Conservation (phyloP, 352 stramenopile genomes). For the Elongisporangium senticosum region DNA sequence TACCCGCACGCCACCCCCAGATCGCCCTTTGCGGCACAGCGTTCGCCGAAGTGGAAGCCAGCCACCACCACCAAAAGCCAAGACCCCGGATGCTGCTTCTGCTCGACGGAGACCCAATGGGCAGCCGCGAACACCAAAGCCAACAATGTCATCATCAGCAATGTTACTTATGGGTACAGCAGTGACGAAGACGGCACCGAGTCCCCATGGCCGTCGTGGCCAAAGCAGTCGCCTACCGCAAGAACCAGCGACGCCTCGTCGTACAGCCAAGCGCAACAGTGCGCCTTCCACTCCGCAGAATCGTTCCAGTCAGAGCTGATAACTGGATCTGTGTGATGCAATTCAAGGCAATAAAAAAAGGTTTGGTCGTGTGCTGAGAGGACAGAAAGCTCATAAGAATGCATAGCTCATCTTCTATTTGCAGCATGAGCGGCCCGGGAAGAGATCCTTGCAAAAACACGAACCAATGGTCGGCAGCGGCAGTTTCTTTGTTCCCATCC, state of each 20-base stretch:
- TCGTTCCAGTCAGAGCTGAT: too few relatives aligned
- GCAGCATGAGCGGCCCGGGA: background rate
- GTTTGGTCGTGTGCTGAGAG: background rate
- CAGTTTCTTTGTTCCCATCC: too few relatives aligned
- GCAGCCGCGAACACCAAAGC: background rate
- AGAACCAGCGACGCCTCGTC: background rate
- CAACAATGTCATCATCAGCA: background rate
- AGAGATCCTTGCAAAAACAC: background rate
- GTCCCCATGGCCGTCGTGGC: background rate
- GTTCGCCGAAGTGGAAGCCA: background rate
- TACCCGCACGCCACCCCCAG: background rate
- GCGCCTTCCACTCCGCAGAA: background rate
- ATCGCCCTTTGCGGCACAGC: background rate
- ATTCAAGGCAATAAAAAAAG: background rate
- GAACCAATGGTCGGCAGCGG: background rate
- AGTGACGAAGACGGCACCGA: background rate
- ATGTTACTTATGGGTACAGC: conserved; percentile 9
- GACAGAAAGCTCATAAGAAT: background rate
- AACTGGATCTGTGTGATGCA: too few relatives aligned
- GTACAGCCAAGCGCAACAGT: background rate
- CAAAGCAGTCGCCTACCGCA: background rate
- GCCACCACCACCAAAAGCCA: background rate
- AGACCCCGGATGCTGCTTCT: background rate
- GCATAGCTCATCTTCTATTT: background rate
- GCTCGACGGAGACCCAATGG: background rate